Base-by-base conservation (phyloP, 352 stramenopile species). In the Pythium biforme region DNA sequence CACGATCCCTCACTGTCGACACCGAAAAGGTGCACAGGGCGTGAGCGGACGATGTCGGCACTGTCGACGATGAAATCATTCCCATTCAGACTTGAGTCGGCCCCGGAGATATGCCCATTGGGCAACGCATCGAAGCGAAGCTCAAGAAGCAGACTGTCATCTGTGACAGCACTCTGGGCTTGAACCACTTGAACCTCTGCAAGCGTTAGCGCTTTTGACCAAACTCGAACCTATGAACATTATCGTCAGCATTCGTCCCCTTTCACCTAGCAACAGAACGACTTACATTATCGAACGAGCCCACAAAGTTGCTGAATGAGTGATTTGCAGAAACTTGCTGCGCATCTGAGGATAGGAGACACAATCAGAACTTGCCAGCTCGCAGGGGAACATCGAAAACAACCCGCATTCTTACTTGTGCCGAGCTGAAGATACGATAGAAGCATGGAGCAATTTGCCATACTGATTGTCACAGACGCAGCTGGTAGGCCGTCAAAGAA, bases 201-300 rank as follows among this genome's bases (percentile, higher is more conserved):
- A 12, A 26, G 3, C 7, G 12, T 23, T 0, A 66, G 41, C 7
- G 51, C n/a, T 25, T 61, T 62, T 4, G 14, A 15, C 64, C 64
- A 70, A 1, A 72, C 39, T 17, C 65, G 58, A 47, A 72, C n/a
- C 64, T 70, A 41, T 29, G 34, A 34, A 66, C n/a, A 57, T 37
- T 11, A 48, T 31, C 50, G 41, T 33, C 10, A 11, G 17, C 33
- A 62, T n/a, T 26, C 14, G 17, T 26, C 14, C 20, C 8, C 40
- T 2, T 26, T 14, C 17, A 14, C 17, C 5, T 26, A 7, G 15
- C 5, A 25, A 51, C 10, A 14, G 0, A 15, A 17, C 0, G 25
- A 66, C 53, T 26, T 72, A 85, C 78, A 57, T 86, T 79, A 46
- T 88, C 78, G 41, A 88, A 73, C 19, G 46, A 47, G 6, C 78